Evolutionary conservation across 2,329 filamentous ascomycete species (phyloP), one percentile per base, ranked within the genome.

Genomic region (Clonostachys rosea): DNA sequence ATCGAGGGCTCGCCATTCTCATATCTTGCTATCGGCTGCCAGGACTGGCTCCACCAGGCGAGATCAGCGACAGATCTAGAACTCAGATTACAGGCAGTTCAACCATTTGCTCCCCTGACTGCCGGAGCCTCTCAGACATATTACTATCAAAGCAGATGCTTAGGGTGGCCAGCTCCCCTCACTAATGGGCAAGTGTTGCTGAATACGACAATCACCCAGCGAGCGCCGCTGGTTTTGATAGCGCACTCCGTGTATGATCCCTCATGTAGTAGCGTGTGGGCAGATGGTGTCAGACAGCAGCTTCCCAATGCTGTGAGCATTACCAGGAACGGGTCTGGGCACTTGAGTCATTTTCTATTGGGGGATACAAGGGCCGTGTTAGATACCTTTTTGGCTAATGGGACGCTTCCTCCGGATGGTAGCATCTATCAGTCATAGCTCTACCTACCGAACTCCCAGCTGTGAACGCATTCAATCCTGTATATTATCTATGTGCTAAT

Each of bases 291-390:
- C 3, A 49, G 50, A 7, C 49, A 54, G 39, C 55, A 59, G 35
- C 30, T 59, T 40, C 46, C 49, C 6, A 48, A 10, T 5, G 35
- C 57, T 2, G 53, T 59, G 9, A 57, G 51, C n/a, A 50, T 59
- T 5, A 56, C 48, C 5, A 51, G 56, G 34, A 54, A 58, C 33
- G 57, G 56, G 3, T 17, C 49, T 17, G 57, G 57, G 5, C 57
- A 59, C 10, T 58, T 54, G 4, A 58, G 51, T 33, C 51, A 57
- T 9, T 50, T 46, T 6, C 34, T 55, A 0, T 12, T 40, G 3
- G 57, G 56, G 0, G 52, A 58, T 7, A 58, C 57, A 3, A 54
- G 53, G 5, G 48, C 51, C 34, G 54, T 46, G 7, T 53, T 59
- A n/a, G 50, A 58, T 16, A 13, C 7, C 3, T 59, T 49, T 34